phyloP scores from a whole-genome alignment of 148 eudicot genomes.

The Silene uniflora region DNA sequence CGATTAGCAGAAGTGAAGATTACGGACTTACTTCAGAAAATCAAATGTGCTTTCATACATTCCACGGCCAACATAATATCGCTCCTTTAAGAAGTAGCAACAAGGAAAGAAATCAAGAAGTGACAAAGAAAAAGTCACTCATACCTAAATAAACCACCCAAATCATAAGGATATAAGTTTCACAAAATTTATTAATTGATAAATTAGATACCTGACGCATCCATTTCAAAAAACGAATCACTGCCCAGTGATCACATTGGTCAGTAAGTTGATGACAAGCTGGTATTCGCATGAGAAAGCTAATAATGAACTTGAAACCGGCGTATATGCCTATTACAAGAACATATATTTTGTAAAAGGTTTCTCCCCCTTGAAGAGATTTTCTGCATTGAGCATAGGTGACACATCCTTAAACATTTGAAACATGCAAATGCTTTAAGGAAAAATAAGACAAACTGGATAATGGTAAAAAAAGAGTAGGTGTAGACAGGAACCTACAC shows the following conservation, averaged over 20 bases:
- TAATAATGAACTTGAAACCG: slow-evolving; percentile 60
- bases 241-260: slow-evolving; percentile 66
- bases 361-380: slow-evolving; percentile 55
- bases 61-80: slow-evolving; percentile 97
- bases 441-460: not conserved
- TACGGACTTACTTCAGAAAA: slow-evolving; percentile 56
- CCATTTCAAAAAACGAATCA: slow-evolving; percentile 74
- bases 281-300: slow-evolving; percentile 82
- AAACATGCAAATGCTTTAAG: not conserved
- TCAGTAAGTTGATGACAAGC: slow-evolving; percentile 68
- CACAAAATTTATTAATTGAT: not conserved
- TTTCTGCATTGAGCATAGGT: slow-evolving; percentile 47
- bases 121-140: not conserved
- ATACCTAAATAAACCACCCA: not conserved
- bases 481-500: slow-evolving; percentile 52
- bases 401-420: slow-evolving; percentile 9
- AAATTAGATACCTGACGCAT: slow-evolving; percentile 80
- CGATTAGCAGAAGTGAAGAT: slow-evolving; percentile 12
- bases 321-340: slow-evolving; percentile 72
- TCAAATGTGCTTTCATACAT: slow-evolving; percentile 90
- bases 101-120: slow-evolving; percentile 9
- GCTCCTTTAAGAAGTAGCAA: slow-evolving; percentile 53
- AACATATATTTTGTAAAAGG: slow-evolving; percentile 58
- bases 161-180: not conserved
- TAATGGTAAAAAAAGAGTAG: not conserved